Base-by-base conservation (phyloP, 352 stramenopile genomes). In the Phytophthora brassicae region DNA sequence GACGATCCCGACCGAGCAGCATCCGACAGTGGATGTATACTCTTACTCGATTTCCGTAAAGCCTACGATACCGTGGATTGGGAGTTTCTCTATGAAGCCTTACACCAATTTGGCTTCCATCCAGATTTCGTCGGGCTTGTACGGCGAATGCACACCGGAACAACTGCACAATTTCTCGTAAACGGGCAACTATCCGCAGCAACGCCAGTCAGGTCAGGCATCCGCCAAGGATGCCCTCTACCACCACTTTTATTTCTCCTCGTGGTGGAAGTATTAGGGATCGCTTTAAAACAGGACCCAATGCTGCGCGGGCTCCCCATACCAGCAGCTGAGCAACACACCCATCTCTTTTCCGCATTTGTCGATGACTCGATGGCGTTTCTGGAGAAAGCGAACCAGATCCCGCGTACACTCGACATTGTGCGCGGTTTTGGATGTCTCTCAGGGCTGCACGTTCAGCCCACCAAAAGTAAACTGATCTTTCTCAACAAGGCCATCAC, bases 241-340 rank as follows among this genome's bases (percentile, higher is more conserved):
- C 28, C 51, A 3, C 51, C 54, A 6, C 13, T 54, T 6, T 23
- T 61, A 12, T 61, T 61, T 33, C 39, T 61, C 26, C 33, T 54
- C 0, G 43, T n/a, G 3, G 6, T 61, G 13, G 43, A 61, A 19
- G 12, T 43, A 6, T 12, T n/a, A n/a, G n/a, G n/a, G 41, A 8
- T 60, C 46, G 28, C 41, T 29, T 3, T 8, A 4, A 17, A 8
- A 48, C 1, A n/a, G n/a, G 44, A 61, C n/a, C 2, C 6, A 38
- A 2, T n/a, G 2, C 16, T 38, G 12, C 31, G 12, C 4, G 31
- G 31, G 4, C 11, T 38, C 12, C n/a, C n/a, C n/a, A n/a, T n/a
- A n/a, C n/a, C n/a, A n/a, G n/a, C n/a, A n/a, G n/a, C n/a, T n/a
- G n/a, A n/a, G n/a, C n/a, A n/a, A n/a, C n/a, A n/a, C n/a, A n/a